Conservation (phyloP, 78 protist species). For the Chrysochromulina tobinii region DNA sequence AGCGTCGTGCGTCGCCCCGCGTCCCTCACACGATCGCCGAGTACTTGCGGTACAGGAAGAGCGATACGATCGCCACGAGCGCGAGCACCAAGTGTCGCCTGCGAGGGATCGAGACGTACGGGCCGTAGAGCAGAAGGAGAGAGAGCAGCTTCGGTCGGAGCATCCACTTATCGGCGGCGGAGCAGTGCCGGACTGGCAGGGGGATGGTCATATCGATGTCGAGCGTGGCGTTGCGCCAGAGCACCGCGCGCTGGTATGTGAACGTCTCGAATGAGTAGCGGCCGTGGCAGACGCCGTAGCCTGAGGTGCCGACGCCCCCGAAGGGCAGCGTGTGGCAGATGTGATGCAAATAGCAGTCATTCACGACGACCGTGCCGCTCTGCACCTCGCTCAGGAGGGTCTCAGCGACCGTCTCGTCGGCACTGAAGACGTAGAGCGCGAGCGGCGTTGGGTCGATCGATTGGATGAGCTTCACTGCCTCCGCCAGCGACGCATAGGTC, state of each 20-base stretch:
- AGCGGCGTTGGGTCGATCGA: conserved; percentile 65
- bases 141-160: too few species aligned
- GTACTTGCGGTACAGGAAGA: too few species aligned
- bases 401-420: not conserved
- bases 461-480: conserved; percentile 57
- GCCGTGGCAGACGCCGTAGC: conserved; percentile 88
- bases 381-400: not conserved
- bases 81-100: too few species aligned
- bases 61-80: too few species aligned
- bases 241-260: conserved; percentile 68
- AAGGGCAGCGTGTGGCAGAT: conserved; percentile 76
- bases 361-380: conserved; percentile 58
- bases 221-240: not conserved
- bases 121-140: too few species aligned
- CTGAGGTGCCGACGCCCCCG: conserved; percentile 94
- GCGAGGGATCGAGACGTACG: too few species aligned
- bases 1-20: too few species aligned
- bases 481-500: conserved; percentile 38
- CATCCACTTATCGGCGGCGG: too few species aligned
- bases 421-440: conserved; percentile 81
- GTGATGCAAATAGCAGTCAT: conserved; percentile 56
- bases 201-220: too few species aligned
- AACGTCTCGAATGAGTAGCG: conserved; percentile 64
- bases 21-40: too few species aligned
- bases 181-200: too few species aligned